Base-by-base conservation (phyloP, 2,329 filamentous ascomycete species). In the Dryadomyces sulphureus region DNA sequence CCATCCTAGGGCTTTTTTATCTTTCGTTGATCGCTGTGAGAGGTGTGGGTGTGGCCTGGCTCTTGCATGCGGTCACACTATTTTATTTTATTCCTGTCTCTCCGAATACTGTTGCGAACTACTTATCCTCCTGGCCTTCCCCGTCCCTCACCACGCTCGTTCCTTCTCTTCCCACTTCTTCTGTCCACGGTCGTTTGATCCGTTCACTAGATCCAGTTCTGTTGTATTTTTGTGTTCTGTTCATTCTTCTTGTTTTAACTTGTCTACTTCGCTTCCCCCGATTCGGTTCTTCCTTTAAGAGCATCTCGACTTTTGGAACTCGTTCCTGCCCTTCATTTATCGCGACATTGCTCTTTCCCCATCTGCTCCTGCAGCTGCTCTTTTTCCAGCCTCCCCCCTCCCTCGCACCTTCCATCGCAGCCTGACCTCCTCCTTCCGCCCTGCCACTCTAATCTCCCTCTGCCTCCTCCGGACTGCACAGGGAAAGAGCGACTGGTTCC, bases 141-240 rank as follows among this genome's bases (percentile, higher is more conserved):
- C 67, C 65, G 58, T 65, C 65, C 59, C 57, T 65, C 64, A 58
- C 56, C 56, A 60, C 60, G 53, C 57, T 62, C 58, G 55, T 58
- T 62, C 43, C 14, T 25, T 59, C 54, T 50, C 54, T 57, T 62
- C 56, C 58, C 60, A 60, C 27, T 48, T 49, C 25, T 30, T 47
- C 32, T 64, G 62, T 53, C 55, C 55, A 66, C 64, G 66, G 71
- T 70, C 65, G 65, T 64, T 69, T 57, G 48, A 62, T 65, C 60
- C 62, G 64, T 67, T 59, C 60, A 62, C 63, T 62, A 61, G 60
- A 45, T 34, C 20, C 19, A 38, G 17, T 41, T 59, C 55, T 61
- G 60, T 68, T 62, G 64, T 66, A 59, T 59, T 60, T 64, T 63
- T 32, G 45, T 45, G 39, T 43, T 41, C 35, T 51, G 38, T 45